Conservation (phyloP, 495 filamentous ascomycete species). For the Platismatia glauca region DNA sequence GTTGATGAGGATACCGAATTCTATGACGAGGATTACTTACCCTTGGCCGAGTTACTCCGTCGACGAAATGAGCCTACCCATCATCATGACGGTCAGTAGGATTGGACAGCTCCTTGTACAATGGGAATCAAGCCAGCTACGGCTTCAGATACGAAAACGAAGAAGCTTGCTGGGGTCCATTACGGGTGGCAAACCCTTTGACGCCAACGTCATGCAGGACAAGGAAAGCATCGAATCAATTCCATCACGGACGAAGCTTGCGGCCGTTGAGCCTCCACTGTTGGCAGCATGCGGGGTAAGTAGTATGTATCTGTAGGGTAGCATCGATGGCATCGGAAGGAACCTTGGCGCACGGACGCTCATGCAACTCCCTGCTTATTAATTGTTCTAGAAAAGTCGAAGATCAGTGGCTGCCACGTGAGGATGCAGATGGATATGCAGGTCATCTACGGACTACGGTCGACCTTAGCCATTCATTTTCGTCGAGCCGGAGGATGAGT, state of each 20-base stretch:
- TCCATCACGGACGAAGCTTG: background rate
- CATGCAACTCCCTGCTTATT: background rate
- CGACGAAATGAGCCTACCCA: background rate
- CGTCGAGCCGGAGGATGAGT: background rate
- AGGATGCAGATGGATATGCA: conserved; percentile 12
- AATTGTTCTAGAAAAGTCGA: background rate
- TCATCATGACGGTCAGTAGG: background rate
- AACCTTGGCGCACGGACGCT: conserved; percentile 13
- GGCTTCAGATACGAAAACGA: background rate
- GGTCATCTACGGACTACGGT: background rate
- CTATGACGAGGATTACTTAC: conserved; percentile 73
- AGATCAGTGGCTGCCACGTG: conserved; percentile 14
- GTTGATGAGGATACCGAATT: conserved; percentile 78
- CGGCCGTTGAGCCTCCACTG: background rate
- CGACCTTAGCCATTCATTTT: background rate
- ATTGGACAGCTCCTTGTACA: background rate
- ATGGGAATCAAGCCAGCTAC: background rate
- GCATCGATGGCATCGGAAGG: background rate
- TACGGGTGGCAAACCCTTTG: background rate
- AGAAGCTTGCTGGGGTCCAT: background rate
- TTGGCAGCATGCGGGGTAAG: background rate
- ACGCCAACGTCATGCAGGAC: background rate
- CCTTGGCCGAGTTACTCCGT: conserved; percentile 52
- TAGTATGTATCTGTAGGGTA: background rate
- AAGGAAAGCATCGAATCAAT: background rate